phyloP scores from a whole-genome alignment of 257 asterid genomes.

The Solanum habrochaites region DNA sequence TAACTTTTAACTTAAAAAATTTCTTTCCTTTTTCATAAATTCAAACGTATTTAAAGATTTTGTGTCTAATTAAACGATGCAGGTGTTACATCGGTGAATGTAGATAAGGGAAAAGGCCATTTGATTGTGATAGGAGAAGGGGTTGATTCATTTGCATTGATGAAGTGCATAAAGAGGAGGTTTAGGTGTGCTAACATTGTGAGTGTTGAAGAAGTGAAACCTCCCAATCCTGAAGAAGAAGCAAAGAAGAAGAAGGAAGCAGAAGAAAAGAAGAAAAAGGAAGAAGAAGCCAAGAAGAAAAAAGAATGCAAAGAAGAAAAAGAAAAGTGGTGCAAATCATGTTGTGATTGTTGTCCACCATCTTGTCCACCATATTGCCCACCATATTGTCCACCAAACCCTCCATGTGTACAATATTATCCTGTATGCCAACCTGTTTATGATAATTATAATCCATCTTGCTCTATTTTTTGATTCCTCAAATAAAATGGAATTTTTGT shows the following conservation, averaged over 20 bases:
- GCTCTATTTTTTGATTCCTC: neutral
- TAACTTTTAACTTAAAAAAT: neutral
- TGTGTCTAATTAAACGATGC: neutral
- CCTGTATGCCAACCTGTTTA: slow-evolving; percentile 2
- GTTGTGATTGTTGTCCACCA: neutral
- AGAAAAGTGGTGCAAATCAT: neutral
- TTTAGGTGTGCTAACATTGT: slow-evolving; percentile 13
- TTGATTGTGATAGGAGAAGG: slow-evolving; percentile 31
- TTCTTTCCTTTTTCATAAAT: neutral
- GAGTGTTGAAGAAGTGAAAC: slow-evolving; percentile 1
- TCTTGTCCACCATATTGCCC: neutral
- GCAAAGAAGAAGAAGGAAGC: neutral
- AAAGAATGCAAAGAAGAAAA: neutral
- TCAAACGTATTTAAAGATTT: neutral
- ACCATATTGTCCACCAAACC: neutral
- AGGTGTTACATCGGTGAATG: slow-evolving; percentile 22
- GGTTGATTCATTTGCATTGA: slow-evolving; percentile 20
- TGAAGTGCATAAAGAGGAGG: slow-evolving; percentile 15
- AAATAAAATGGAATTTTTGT: neutral
- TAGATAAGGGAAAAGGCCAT: neutral
- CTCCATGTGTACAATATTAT: slow-evolving; percentile 1
- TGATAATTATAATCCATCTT: neutral
- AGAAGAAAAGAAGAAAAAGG: neutral
- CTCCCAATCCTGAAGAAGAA: neutral
- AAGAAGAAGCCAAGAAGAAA: neutral